phyloP scores from a whole-genome alignment of 495 filamentous ascomycete species.

The Cetradonia linearis region DNA sequence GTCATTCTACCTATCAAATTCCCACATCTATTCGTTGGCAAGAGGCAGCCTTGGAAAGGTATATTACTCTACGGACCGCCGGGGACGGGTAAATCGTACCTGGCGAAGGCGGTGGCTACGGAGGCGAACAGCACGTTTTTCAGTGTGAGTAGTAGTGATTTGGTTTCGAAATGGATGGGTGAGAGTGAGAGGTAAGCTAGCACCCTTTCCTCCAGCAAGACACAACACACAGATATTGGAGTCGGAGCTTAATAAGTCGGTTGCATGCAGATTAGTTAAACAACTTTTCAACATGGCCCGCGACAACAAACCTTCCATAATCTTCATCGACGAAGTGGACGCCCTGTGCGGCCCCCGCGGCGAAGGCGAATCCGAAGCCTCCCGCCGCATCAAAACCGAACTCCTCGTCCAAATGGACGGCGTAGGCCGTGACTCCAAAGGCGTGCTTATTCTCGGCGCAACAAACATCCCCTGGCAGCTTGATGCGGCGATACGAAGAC shows the following conservation, averaged over 20 bases:
- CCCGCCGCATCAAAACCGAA: conserved; percentile 94
- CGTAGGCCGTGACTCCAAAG: conserved; percentile 86
- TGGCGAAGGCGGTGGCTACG: conserved; percentile 95
- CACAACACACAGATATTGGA: neutral
- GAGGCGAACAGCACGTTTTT: conserved; percentile 99
- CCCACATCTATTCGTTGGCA: conserved; percentile 92
- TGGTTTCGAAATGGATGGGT: conserved; percentile 99
- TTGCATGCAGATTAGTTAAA: conserved; percentile 71
- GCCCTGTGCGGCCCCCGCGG: conserved; percentile 92
- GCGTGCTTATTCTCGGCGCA: conserved; percentile 88
- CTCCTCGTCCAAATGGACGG: conserved; percentile 99
- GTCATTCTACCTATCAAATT: conserved; percentile 97
- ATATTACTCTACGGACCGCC: conserved; percentile 94
- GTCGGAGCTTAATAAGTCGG: neutral
- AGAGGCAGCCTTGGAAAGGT: conserved; percentile 95
- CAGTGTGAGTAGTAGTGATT: conserved; percentile 89
- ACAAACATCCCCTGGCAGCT: conserved; percentile 99
- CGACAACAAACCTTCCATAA: conserved; percentile 96
- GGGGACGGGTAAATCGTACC: conserved; percentile 91
- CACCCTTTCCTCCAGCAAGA: too few relatives aligned
- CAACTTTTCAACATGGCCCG: conserved; percentile 96
- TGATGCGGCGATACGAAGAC: conserved; percentile 91
- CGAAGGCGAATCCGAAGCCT: conserved; percentile 96
- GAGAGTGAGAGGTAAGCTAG: conserved; percentile 82
- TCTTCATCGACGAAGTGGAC: conserved; percentile 99